Conservation (phyloP, 2,329 filamentous ascomycete species). For the Apiospora saccharicola region DNA sequence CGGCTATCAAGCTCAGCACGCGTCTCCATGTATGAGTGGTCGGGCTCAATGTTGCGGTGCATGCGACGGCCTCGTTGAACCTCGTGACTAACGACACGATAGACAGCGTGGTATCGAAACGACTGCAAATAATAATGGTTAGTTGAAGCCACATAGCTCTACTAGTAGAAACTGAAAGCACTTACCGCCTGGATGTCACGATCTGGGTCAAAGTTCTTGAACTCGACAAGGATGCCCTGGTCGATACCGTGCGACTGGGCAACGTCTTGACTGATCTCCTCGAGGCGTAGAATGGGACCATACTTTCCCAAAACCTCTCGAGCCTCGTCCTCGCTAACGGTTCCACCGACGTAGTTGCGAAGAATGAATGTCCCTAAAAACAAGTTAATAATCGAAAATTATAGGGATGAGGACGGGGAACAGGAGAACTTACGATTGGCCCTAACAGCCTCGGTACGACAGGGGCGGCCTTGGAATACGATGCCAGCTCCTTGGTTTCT, state of each 20-base stretch:
- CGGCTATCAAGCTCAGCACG: constrained; percentile 45
- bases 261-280: constrained; percentile 44
- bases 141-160: not conserved
- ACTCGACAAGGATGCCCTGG: constrained; percentile 54
- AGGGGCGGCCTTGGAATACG: constrained; percentile 62
- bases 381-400: constrained; percentile 34
- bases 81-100: constrained; percentile 43
- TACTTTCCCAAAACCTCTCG: constrained; percentile 49
- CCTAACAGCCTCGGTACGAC: constrained; percentile 66
- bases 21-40: constrained; percentile 37
- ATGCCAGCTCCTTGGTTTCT: constrained; percentile 54
- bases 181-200: constrained; percentile 59
- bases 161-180: not conserved
- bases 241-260: constrained; percentile 45
- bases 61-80: constrained; percentile 36
- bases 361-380: constrained; percentile 58
- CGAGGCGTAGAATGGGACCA: constrained; percentile 52
- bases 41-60: constrained; percentile 25
- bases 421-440: constrained; percentile 58
- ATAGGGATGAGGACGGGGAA: constrained; percentile 8
- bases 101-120: constrained; percentile 44
- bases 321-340: constrained; percentile 54
- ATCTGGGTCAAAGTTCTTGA: constrained; percentile 57
- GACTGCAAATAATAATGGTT: constrained; percentile 33
- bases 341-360: constrained; percentile 46